phyloP scores from a whole-genome alignment of 371 early-diverging fungal species.

The Umbelopsis sp. region DNA sequence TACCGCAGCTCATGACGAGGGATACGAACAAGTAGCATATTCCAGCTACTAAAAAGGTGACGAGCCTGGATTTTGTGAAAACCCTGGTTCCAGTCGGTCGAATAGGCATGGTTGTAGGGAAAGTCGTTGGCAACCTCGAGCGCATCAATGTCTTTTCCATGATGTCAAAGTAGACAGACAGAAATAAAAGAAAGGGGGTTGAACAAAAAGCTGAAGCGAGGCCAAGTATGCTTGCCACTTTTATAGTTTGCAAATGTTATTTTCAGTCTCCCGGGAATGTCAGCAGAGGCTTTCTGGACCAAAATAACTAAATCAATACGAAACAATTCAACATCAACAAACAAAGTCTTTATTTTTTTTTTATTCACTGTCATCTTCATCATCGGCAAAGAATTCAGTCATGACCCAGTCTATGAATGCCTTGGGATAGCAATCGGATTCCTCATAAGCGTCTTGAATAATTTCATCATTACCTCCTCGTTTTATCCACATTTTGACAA shows the following conservation, averaged over 20 bases:
- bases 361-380: constrained; percentile 18
- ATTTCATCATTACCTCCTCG: constrained; percentile 40
- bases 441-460: constrained; percentile 40
- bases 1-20: background rate
- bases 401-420: constrained; percentile 44
- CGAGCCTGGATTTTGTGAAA: background rate
- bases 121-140: background rate
- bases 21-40: background rate
- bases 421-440: constrained; percentile 39
- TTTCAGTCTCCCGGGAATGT: background rate
- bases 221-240: background rate
- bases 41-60: background rate
- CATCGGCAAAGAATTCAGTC: constrained; percentile 32
- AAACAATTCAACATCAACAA: background rate
- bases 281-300: background rate
- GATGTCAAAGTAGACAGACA: background rate
- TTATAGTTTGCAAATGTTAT: background rate
- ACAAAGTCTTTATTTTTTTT: background rate
- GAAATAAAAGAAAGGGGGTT: background rate
- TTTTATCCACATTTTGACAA: constrained; percentile 42
- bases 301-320: background rate
- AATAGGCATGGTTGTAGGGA: background rate
- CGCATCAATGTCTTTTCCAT: background rate
- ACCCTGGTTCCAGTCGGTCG: background rate
- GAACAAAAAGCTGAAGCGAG: background rate